phyloP scores from a whole-genome alignment of 164 flowering plant genomes.

The Houttuynia cordata region DNA sequence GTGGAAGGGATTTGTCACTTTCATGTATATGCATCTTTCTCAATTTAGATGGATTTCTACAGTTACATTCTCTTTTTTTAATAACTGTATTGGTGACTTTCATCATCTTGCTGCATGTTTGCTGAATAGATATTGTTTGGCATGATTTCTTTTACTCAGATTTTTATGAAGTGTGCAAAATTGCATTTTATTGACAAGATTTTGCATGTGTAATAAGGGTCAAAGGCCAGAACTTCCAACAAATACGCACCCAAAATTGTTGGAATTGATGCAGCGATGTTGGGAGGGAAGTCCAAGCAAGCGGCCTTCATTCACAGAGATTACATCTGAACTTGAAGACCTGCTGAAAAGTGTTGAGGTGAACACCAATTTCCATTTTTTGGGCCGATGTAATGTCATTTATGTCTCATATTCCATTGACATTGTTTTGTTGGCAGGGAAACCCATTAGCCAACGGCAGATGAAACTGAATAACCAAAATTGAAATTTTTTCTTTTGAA shows the following conservation, averaged over 20 bases:
- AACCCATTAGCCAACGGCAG: background rate
- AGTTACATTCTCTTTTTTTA: no score
- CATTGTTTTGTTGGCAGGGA: background rate
- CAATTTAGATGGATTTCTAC: no score
- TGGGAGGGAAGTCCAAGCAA: slow-evolving; percentile 58
- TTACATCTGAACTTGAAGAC: slow-evolving; percentile 45
- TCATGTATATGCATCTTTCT: no score
- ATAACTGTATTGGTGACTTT: background rate
- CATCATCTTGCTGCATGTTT: background rate
- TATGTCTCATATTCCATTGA: background rate
- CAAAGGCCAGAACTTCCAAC: slow-evolving; percentile 69
- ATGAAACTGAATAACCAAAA: background rate
- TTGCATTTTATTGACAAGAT: background rate
- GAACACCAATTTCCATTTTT: slow-evolving; percentile 1
- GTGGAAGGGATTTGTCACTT: no score
- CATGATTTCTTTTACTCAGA: background rate
- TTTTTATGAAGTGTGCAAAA: background rate
- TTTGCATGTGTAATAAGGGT: slow-evolving; percentile 33
- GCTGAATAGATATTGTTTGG: background rate
- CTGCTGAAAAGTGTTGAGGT: slow-evolving; percentile 44
- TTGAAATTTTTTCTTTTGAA: background rate
- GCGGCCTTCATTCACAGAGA: slow-evolving; percentile 68
- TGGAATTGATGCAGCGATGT: slow-evolving; percentile 75
- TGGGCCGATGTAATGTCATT: background rate
- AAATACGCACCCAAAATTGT: slow-evolving; percentile 49